phyloP scores from a whole-genome alignment of 345 rosid species.

The Citrus medica region DNA sequence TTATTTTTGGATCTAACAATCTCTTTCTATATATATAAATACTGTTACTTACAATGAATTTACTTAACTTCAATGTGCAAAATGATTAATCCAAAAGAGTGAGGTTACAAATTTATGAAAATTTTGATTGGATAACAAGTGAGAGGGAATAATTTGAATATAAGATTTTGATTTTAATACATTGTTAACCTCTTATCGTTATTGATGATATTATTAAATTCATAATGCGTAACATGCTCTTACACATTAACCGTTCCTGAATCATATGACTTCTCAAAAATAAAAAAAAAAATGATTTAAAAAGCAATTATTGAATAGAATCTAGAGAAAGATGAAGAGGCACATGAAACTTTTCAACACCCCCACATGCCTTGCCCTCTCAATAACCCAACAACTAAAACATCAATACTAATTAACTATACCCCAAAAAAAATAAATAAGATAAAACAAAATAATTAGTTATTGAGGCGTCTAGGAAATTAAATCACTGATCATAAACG shows the following conservation, averaged over 20 bases:
- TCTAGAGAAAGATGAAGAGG: neutral
- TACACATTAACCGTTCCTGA: neutral
- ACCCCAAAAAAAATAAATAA: neutral
- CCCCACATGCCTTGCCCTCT: conserved; percentile 12
- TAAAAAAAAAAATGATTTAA: too few relatives aligned
- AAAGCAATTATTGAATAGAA: neutral
- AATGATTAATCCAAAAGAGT: too few relatives aligned
- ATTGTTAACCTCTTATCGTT: neutral
- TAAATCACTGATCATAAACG: neutral
- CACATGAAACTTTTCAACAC: neutral
- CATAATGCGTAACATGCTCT: neutral
- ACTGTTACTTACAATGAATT: too few relatives aligned
- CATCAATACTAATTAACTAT: neutral
- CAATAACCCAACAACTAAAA: neutral
- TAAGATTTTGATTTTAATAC: neutral
- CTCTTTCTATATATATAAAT: too few relatives aligned
- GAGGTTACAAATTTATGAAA: too few relatives aligned
- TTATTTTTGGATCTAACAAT: rapidly evolving
- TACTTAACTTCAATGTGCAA: too few relatives aligned
- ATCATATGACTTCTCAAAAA: neutral
- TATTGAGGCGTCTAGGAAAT: neutral
- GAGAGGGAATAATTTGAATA: neutral
- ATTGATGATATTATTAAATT: too few relatives aligned
- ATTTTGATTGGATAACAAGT: too few relatives aligned
- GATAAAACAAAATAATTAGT: neutral